Evolutionary conservation across 208 protist species (phyloP), one percentile per base, ranked within the genome.

Genomic region (Leishmania guyanensis): DNA sequence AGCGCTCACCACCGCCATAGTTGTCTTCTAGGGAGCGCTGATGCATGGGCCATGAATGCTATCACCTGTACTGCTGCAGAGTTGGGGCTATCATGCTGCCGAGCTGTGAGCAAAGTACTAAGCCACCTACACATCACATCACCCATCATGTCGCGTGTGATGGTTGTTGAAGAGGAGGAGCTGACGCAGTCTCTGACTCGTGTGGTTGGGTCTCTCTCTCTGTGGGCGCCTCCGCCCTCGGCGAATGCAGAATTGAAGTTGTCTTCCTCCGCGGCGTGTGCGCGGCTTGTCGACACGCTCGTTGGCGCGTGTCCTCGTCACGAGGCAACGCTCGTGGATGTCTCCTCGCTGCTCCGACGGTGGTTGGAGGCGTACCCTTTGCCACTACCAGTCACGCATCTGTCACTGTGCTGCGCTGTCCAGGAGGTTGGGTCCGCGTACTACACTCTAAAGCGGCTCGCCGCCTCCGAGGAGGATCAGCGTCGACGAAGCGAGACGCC

Each of bases 371-470:
- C 56, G 65, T 77, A 56, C n/a, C 77, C 73, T n/a, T 76, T 82
- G 4, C 75, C 78, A 39, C 56, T 83, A 8, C 60, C 83, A n/a
- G 66, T 77, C 33, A 62, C 69, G 26, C 64, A 83, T 53, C 51
- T 87, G 17, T 82, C 79, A 2, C 69, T 87, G 54, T 50, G 33
- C 39, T 87, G 75, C 53, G 68, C 64, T 10, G 39, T 79, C 3
- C 54, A 43, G 26, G 84, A 87, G 79, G 84, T 87, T 14, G 78
- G 79, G 62, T 83, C 84, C 1, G 53, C 79, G 10, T 87, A 87
- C 84, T 87, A 81, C 70, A 77, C 84, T 16, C 71, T 87, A 50
- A 87, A 87, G 84, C 79, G 84, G 36, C 76, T 87, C 29, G 84
- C 79, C 20, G 84, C 84, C 26, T 86, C 78, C 6, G 79, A 83